Evolutionary conservation across 1,284 basidiomycete genomes (phyloP), one percentile per base, ranked within the genome.

Genomic region (Spongiforma sp.): DNA sequence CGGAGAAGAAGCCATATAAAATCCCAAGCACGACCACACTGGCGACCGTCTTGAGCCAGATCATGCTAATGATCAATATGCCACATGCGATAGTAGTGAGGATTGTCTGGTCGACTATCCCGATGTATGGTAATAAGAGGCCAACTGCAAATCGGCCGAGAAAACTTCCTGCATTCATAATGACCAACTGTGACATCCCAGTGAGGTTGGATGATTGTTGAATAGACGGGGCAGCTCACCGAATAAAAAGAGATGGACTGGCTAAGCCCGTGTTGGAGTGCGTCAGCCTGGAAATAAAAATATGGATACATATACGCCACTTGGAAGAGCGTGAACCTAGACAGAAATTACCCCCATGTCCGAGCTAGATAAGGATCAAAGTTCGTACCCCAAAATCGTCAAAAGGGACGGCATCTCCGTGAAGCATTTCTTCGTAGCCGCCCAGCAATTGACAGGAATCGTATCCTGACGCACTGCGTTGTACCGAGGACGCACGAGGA

Each of bases 1-100:
- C 83, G 2, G 79, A 75, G 62, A 79, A 80, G 41, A 81, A 75
- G 0, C 83, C 83, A 67, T 77, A 83, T 11, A 65, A 52, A 30
- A 78, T 30, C 7, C 74, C 76, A 48, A 79, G 70, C 3, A 66
- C 60, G n/a, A 78, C 68, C 48, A 77, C 60, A 17, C 76, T 72
- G 1, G 55, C 62, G 1, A 70, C 50, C 7, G 68, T 78, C 41
- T 63, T 65, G 28, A 79, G 60, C 4, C 73, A 75, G 10, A 68
- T 68, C 76, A 78, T 71, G 21, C 78, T 69, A 50, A 77, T 71
- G 32, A 76, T 68, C 28, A 72, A 39, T 14, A 65, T 50, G 30
- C 60, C 68, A 12, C 81, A 78, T 2, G 69, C 71, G 33, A 69
- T 65, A 3, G 65, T 58, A 36, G 74, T 67, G 14, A 67, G 17